Evolutionary conservation across 176 grass and related monocot species (phyloP).

Genomic region (Avena atlantica): DNA sequence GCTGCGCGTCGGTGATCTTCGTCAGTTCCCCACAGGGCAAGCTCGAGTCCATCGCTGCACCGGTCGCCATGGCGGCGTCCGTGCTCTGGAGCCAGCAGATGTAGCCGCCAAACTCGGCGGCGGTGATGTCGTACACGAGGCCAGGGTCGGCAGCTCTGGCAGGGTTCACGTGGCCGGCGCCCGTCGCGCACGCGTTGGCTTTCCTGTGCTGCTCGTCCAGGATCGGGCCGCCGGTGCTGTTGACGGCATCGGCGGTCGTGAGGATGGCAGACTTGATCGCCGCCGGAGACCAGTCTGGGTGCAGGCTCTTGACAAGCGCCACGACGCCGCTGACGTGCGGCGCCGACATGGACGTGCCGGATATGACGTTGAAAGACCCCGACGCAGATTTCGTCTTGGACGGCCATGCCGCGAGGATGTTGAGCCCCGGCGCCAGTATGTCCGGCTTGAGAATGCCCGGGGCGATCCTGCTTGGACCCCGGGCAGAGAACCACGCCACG

Average conservation of each 20-base stretch:
- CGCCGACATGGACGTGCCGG: neutral
- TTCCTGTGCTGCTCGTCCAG: neutral
- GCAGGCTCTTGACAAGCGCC: neutral
- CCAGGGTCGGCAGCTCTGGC: neutral
- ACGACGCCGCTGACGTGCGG: neutral
- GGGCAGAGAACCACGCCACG: neutral
- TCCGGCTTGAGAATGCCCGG: neutral
- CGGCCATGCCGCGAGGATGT: neutral
- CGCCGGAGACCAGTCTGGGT: neutral
- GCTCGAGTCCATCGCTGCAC: neutral
- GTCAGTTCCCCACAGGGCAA: neutral
- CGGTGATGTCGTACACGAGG: slow-evolving; percentile 7
- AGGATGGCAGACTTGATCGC: neutral
- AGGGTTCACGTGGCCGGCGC: neutral
- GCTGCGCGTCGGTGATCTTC: neutral
- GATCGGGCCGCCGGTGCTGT: neutral
- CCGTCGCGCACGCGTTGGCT: neutral
- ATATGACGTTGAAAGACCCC: neutral
- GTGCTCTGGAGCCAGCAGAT: neutral
- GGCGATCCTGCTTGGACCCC: neutral
- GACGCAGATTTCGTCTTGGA: neutral
- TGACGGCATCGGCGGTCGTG: neutral
- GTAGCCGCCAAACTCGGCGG: neutral
- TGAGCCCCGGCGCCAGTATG: neutral
- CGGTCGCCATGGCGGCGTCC: neutral